Percentiles rank a stretch among this genome's conserved stretches.
Evolutionary conservation across 2,329 filamentous ascomycete species (phyloP).

Genomic region (Cadophora luteo-olivacea): DNA sequence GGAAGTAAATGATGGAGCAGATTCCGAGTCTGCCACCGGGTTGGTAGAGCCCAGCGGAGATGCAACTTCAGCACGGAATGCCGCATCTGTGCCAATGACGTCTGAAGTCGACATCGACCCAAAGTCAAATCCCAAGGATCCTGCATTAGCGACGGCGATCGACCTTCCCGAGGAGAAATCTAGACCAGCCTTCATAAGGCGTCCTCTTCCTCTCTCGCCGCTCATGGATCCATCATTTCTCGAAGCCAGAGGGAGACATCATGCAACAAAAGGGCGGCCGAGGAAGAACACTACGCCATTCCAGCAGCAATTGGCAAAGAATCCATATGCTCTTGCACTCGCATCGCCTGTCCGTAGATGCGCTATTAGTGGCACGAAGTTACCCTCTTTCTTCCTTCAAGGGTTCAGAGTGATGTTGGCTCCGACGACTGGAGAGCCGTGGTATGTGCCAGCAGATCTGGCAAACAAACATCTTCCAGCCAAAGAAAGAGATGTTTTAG

Average conservation of each 20-base stretch:
- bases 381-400: conserved; percentile 70
- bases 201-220: conserved; percentile 53
- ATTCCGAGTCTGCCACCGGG: not conserved
- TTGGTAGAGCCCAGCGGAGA: not conserved
- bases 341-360: conserved; percentile 66
- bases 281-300: conserved; percentile 52
- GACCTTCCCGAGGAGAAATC: not conserved
- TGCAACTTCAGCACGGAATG: not conserved
- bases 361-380: conserved; percentile 50
- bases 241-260: conserved; percentile 43
- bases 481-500: not conserved
- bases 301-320: conserved; percentile 63
- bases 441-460: conserved; percentile 60
- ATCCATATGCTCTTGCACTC: conserved; percentile 70
- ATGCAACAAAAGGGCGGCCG: conserved; percentile 39
- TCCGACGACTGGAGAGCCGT: conserved; percentile 58
- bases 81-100: not conserved
- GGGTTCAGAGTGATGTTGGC: conserved; percentile 63
- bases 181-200: conserved; percentile 11
- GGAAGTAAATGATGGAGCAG: not conserved
- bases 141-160: not conserved
- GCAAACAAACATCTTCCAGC: conserved; percentile 29
- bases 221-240: conserved; percentile 53
- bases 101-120: not conserved
- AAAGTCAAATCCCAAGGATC: not conserved